Evolutionary conservation across 148 eudicot genomes (phyloP).

Genomic region (Chenopodium formosanum): DNA sequence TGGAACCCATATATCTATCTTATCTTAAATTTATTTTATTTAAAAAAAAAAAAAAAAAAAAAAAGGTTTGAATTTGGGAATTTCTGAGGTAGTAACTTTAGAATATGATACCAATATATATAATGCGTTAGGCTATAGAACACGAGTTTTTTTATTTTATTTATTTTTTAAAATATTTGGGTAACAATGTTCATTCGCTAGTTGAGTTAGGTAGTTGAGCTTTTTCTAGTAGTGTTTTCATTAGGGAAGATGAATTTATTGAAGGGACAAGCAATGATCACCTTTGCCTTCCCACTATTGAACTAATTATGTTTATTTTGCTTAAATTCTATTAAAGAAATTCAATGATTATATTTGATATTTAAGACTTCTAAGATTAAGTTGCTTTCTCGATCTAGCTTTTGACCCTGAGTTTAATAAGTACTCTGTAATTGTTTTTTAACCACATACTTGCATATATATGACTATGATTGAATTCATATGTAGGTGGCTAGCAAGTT

Average conservation of each 20-base stretch:
- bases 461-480: no score
- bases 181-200: no score
- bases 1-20: conserved; percentile 6
- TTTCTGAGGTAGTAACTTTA: background rate
- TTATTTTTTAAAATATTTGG: no score
- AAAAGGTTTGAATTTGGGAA: background rate
- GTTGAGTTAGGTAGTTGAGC: conserved; percentile 12
- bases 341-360: background rate
- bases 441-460: no score
- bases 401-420: background rate
- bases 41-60: background rate
- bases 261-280: background rate
- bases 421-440: no score
- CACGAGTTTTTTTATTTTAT: background rate
- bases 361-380: conserved; percentile 3
- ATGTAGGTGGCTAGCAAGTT: background rate
- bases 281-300: background rate
- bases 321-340: background rate
- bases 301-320: background rate
- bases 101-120: background rate
- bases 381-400: background rate
- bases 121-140: conserved; percentile 3
- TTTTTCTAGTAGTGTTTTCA: background rate
- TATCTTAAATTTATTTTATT: background rate
- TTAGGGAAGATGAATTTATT: background rate